A percentile compares a stretch with the other conserved stretches of the same genome.
These are phyloP conservation scores for Choiromyces venosus DNA, from an alignment of 495 filamentous ascomycete genomes.

Conservation along the genomic window DNA sequence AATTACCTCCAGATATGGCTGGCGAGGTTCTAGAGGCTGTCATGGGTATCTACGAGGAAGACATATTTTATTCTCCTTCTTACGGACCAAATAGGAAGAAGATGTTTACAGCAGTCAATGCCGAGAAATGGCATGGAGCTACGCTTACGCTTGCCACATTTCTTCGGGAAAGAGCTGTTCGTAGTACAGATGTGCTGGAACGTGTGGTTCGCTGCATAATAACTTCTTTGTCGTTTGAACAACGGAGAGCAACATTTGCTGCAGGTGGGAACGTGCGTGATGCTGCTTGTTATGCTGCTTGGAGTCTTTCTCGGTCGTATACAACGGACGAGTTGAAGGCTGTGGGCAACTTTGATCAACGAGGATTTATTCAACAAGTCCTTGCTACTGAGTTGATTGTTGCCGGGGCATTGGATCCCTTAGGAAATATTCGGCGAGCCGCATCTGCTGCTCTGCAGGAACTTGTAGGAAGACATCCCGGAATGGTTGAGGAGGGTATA, in stretches of 20 bases:
- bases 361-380: slow-evolving; percentile 60
- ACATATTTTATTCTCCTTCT: slow-evolving; percentile 57
- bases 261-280: slow-evolving; percentile 93
- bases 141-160: slow-evolving; percentile 68
- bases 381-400: slow-evolving; percentile 73
- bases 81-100: slow-evolving; percentile 11
- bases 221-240: slow-evolving; percentile 66
- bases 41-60: slow-evolving; percentile 64
- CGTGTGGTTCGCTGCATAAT: slow-evolving; percentile 31
- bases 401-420: slow-evolving; percentile 78
- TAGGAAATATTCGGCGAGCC: slow-evolving; percentile 86
- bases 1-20: slow-evolving; percentile 71
- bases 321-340: slow-evolving; percentile 68
- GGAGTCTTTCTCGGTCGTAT: slow-evolving; percentile 85
- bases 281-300: slow-evolving; percentile 91
- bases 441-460: slow-evolving; percentile 93
- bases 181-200: slow-evolving; percentile 31
- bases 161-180: slow-evolving; percentile 37
- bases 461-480: slow-evolving; percentile 84
- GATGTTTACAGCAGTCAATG: slow-evolving; percentile 62
- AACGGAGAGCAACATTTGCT: slow-evolving; percentile 71
- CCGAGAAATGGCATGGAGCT: slow-evolving; percentile 84
- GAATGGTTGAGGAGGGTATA: slow-evolving; percentile 75
- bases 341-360: slow-evolving; percentile 58
- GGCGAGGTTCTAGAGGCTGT: slow-evolving; percentile 80